Evolutionary conservation across 495 filamentous ascomycete genomes (phyloP).

Genomic region (Neurospora sublineolata): DNA sequence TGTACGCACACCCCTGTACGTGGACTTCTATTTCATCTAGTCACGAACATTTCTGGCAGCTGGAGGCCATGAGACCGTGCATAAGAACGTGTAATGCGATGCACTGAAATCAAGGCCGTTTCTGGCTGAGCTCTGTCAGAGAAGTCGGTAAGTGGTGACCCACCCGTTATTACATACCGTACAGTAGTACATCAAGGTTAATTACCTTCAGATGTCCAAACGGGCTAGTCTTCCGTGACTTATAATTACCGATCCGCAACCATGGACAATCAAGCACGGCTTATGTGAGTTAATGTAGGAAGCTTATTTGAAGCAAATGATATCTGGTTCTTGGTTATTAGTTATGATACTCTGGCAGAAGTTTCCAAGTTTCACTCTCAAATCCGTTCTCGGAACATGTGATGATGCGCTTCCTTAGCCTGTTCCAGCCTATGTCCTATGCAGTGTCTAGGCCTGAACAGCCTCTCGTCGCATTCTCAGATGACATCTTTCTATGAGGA

Average conservation of each 20-base stretch:
- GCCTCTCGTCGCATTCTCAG: background rate
- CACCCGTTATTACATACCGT: constrained; percentile 13
- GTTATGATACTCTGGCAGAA: background rate
- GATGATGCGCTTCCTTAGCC: background rate
- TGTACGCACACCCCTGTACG: background rate
- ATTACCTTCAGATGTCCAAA: constrained; percentile 18
- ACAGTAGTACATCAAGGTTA: constrained; percentile 12
- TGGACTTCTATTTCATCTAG: background rate
- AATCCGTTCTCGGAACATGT: background rate
- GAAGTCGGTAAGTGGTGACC: constrained; percentile 13
- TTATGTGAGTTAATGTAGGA: background rate
- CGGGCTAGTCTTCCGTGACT: constrained; percentile 13
- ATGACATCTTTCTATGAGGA: too few species aligned
- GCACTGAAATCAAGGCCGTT: background rate
- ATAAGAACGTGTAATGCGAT: background rate
- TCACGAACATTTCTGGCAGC: background rate
- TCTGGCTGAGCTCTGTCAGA: background rate
- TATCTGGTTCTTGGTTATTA: background rate
- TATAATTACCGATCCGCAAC: constrained; percentile 16
- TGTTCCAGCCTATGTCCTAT: background rate
- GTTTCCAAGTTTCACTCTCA: background rate
- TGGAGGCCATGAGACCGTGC: background rate
- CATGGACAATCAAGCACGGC: background rate
- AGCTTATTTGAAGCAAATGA: background rate
- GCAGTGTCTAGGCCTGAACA: background rate